Evolutionary conservation across 306 rosid species (phyloP), one percentile per base, ranked within the genome.

Genomic region (Geum urbanum): DNA sequence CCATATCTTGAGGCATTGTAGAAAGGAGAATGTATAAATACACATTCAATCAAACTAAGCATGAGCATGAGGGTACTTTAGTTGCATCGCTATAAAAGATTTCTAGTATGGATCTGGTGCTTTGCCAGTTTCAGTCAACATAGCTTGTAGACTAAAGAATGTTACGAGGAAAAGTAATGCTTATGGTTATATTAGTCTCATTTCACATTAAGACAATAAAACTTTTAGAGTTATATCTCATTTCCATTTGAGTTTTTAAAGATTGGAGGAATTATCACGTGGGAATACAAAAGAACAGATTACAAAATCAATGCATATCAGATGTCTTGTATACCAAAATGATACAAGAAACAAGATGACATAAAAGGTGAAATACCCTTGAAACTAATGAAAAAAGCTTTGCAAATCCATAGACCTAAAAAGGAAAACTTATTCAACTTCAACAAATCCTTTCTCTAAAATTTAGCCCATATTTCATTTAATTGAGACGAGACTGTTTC

Each of bases 371-470:
- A 70, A 49, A 73, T 22, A 16, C 45, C 48, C 39, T 48, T 62
- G 68, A 45, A 43, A 48, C 63, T 9, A 35, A 44, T 22, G 27
- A 45, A 44, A 67, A 54, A 39, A 19, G 50, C 75, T 60, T 72
- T 11, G 32, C 44, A 27, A 5, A 67, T n/a, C 51, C 63, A 40
- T 40, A 8, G 1, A 54, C 14, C 15, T 40, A 13, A 40, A 39
- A 53, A 20, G 4, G 13, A 67, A 40, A 64, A 19, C 16, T n/a
- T 6, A 20, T 68, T 44, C 40, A 68, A 11, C 19, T 11, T 18
- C 46, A 20, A 35, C 37, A 53, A 52, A 53, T 57, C 57, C 13
- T 32, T 13, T 56, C 37, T 18, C 7, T 37, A 19, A 32, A 32
- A 69, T 41, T 54, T 20, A 20, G 24, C 54, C 24, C 19, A n/a